phyloP scores from a whole-genome alignment of 2,329 filamentous ascomycete species.

The Coleophoma crateriformis region DNA sequence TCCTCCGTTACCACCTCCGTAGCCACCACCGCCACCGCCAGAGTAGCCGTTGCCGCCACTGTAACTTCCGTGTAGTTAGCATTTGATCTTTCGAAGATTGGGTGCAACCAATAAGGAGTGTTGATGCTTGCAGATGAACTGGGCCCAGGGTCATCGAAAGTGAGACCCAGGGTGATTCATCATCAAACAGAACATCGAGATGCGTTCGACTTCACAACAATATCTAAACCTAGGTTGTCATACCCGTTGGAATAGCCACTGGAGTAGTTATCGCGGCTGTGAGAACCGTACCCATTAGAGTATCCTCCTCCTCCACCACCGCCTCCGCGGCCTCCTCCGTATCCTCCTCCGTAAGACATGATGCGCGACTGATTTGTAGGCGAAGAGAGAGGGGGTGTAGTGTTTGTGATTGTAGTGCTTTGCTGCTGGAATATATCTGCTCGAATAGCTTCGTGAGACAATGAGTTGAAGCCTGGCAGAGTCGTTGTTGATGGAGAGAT shows the following conservation, averaged over 20 bases:
- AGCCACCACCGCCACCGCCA: slow-evolving; percentile 29
- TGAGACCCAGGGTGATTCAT: slow-evolving; percentile 16
- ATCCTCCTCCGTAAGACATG: slow-evolving; percentile 64
- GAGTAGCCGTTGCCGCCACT: slow-evolving; percentile 38
- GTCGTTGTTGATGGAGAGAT: slow-evolving; percentile 6
- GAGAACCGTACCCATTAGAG: slow-evolving; percentile 48
- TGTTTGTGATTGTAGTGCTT: slow-evolving; percentile 5
- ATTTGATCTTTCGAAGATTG: slow-evolving; percentile 5
- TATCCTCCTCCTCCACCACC: slow-evolving; percentile 38
- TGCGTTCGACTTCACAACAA: slow-evolving; percentile 26
- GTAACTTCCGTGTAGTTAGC: slow-evolving; percentile 31
- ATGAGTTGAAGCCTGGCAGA: slow-evolving; percentile 14
- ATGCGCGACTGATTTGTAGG: slow-evolving; percentile 23
- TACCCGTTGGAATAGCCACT: slow-evolving; percentile 47
- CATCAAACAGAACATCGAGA: slow-evolving; percentile 23
- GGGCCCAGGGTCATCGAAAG: slow-evolving; percentile 4
- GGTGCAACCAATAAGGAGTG: slow-evolving; percentile 10
- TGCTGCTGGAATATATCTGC: slow-evolving; percentile 6
- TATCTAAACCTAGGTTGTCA: slow-evolving; percentile 30
- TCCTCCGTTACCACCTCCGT: slow-evolving; percentile 28
- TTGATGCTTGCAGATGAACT: slow-evolving; percentile 12
- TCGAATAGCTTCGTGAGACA: slow-evolving; percentile 10
- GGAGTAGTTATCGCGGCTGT: slow-evolving; percentile 38
- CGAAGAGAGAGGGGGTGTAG: slow-evolving; percentile 9
- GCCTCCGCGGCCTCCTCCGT: slow-evolving; percentile 42